phyloP scores from a whole-genome alignment of 345 rosid genomes.

The Bretschneidera sinensis region DNA sequence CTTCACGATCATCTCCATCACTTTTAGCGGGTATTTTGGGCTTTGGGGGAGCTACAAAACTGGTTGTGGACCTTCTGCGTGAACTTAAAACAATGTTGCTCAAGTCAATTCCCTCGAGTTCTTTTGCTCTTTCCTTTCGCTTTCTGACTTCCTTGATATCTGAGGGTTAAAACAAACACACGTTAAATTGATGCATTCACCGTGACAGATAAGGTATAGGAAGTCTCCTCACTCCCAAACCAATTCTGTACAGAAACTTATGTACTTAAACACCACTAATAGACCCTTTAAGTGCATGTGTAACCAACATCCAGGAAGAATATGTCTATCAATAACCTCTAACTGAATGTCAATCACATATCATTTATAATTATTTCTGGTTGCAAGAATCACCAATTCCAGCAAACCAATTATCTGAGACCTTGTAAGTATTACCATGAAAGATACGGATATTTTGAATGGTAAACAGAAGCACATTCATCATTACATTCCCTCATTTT shows the following conservation, averaged over 20 bases:
- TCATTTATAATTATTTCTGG: too few species aligned
- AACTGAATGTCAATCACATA: too few species aligned
- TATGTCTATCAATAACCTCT: too few species aligned
- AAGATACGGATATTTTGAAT: too few species aligned
- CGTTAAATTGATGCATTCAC: neutral
- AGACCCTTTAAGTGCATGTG: too few species aligned
- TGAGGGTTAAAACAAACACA: slow-evolving; percentile 21
- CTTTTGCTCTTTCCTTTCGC: slow-evolving; percentile 64
- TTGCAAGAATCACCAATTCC: too few species aligned
- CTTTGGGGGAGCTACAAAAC: slow-evolving; percentile 66
- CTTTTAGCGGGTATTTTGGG: slow-evolving; percentile 56
- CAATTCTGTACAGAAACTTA: neutral
- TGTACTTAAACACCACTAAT: neutral
- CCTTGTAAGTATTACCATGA: neutral
- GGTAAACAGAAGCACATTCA: neutral
- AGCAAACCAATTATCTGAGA: too few species aligned
- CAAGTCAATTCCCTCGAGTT: slow-evolving; percentile 86
- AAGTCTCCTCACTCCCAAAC: neutral
- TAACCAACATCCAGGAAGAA: too few species aligned
- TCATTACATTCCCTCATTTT: neutral
- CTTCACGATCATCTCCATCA: slow-evolving; percentile 42
- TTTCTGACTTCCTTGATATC: slow-evolving; percentile 85
- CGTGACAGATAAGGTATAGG: neutral
- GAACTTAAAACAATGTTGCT: slow-evolving; percentile 79
- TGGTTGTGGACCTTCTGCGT: slow-evolving; percentile 67